Conservation (phyloP, 257 asterid genomes). For the Ophiorrhiza pumila region DNA sequence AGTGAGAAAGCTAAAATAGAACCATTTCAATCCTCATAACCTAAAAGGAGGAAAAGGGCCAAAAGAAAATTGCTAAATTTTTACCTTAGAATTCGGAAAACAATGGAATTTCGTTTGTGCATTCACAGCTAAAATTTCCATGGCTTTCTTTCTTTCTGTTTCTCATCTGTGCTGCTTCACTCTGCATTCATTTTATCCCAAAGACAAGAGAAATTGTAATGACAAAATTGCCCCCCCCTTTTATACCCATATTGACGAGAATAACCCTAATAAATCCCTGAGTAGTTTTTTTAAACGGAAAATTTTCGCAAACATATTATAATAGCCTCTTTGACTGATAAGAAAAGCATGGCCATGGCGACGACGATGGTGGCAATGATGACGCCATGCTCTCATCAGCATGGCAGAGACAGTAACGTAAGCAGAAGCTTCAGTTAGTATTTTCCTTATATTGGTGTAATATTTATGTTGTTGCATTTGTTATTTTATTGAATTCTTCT, state of each 20-base stretch:
- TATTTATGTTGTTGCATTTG: too few species aligned
- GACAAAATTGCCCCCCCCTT: too few species aligned
- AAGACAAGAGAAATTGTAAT: too few species aligned
- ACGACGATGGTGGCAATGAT: neutral
- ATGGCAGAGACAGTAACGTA: neutral
- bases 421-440: neutral
- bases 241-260: too few species aligned
- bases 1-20: neutral
- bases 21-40: neutral
- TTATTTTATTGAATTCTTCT: too few species aligned
- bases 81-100: conserved; percentile 16
- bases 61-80: neutral
- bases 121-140: conserved; percentile 12
- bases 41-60: neutral
- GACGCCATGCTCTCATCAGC: neutral
- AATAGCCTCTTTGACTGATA: too few species aligned
- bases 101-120: neutral
- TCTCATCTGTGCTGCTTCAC: neutral
- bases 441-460: neutral
- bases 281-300: too few species aligned
- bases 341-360: conserved; percentile 9
- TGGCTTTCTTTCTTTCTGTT: neutral
- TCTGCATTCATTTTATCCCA: neutral
- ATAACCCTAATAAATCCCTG: too few species aligned
- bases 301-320: too few species aligned